These are phyloP conservation scores for Globisporangium rhizosaccharum DNA, from an alignment of 352 stramenopile species.

Conservation along the genomic window DNA sequence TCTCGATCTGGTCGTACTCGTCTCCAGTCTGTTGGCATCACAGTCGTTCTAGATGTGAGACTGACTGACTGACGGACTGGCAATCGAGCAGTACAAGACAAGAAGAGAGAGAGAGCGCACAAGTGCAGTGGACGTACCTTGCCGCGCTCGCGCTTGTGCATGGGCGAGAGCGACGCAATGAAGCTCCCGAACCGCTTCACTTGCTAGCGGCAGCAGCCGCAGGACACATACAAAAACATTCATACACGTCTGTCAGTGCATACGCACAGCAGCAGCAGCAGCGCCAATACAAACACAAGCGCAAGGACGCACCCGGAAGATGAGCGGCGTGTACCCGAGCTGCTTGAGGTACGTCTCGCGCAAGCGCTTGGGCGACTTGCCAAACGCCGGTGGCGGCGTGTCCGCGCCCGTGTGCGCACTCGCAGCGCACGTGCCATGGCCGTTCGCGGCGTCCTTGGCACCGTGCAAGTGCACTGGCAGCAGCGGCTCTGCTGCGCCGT, in stretches of 20 bases:
- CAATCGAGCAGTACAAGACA: neutral
- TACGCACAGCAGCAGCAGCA: neutral
- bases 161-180: conserved; percentile 67
- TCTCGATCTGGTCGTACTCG: conserved; percentile 34
- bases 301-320: conserved; percentile 52
- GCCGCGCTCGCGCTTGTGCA: conserved; percentile 27
- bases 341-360: conserved; percentile 70
- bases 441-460: conserved; percentile 16
- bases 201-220: conserved; percentile 23
- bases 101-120: neutral
- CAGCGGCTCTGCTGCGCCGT: conserved; percentile 40
- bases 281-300: neutral
- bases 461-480: conserved; percentile 37
- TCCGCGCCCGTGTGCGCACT: conserved; percentile 5
- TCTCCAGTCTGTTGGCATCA: conserved; percentile 13
- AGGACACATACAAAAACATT: neutral
- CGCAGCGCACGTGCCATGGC: conserved; percentile 15
- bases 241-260: neutral
- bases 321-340: conserved; percentile 73
- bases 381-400: conserved; percentile 7
- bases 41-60: neutral
- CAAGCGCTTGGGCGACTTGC: conserved; percentile 33
- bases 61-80: neutral
- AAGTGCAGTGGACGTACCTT: neutral
- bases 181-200: conserved; percentile 68